These are phyloP conservation scores for Starmerella lactis-condensi DNA, from an alignment of 805 yeast species.

Conservation along the genomic window DNA sequence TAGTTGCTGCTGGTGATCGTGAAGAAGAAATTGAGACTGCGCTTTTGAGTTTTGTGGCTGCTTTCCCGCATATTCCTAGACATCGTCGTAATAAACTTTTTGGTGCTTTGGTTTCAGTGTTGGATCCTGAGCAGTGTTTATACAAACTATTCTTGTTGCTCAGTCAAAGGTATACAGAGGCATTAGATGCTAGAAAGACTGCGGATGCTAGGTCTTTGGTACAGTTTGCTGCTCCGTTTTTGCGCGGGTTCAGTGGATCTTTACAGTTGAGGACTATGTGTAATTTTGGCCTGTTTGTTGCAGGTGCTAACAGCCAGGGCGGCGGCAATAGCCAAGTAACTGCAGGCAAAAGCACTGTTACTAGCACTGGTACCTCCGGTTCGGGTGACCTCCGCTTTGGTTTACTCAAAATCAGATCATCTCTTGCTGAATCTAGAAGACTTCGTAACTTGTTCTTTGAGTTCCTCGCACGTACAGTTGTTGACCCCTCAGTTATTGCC, in stretches of 20 bases:
- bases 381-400: constrained; percentile 25
- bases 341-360: constrained; percentile 1
- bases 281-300: constrained; percentile 1
- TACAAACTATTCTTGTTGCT: constrained; percentile 59
- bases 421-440: constrained; percentile 3
- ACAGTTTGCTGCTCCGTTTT: constrained; percentile 54
- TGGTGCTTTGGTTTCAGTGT: constrained; percentile 56
- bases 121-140: constrained; percentile 49
- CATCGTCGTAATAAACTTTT: constrained; percentile 83
- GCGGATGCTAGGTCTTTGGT: constrained; percentile 49
- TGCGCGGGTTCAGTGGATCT: constrained; percentile 45
- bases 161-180: constrained; percentile 55
- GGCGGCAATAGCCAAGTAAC: constrained; percentile 4
- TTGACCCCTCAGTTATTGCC: constrained; percentile 23
- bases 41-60: constrained; percentile 76
- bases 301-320: constrained; percentile 14
- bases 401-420: constrained; percentile 26
- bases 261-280: constrained; percentile 30
- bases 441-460: constrained; percentile 31
- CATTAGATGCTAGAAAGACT: constrained; percentile 27
- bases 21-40: constrained; percentile 63
- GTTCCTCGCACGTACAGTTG: constrained; percentile 37
- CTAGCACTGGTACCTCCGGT: not conserved
- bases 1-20: constrained; percentile 35
- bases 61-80: constrained; percentile 87